Evolutionary conservation across 2,329 filamentous ascomycete species (phyloP).

Genomic region (Fusarium irregulare): DNA sequence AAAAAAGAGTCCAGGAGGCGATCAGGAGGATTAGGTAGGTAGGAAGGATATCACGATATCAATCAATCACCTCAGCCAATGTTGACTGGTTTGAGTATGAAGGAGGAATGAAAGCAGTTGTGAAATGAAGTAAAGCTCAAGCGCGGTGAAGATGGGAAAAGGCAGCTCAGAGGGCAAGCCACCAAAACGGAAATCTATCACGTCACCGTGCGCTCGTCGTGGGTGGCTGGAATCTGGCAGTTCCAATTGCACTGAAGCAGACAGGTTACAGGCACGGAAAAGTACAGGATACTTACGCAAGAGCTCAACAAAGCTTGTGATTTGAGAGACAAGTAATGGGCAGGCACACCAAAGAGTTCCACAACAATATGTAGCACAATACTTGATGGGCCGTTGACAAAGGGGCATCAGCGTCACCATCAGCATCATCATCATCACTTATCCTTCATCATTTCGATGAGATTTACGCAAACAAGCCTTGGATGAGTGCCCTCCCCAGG

Average conservation of each 20-base stretch:
- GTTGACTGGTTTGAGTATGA: slow-evolving; percentile 1
- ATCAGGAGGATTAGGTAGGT: not conserved
- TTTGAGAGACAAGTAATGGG: not conserved
- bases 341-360: slow-evolving; percentile 13
- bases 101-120: slow-evolving; percentile 23
- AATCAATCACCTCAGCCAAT: slow-evolving; percentile 13
- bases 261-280: not conserved
- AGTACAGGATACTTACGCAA: slow-evolving; percentile 34
- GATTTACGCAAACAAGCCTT: slow-evolving; percentile 34
- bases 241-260: slow-evolving; percentile 2
- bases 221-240: slow-evolving; percentile 40
- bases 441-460: slow-evolving; percentile 42
- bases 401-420: slow-evolving; percentile 37
- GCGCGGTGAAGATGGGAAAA: slow-evolving; percentile 21
- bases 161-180: slow-evolving; percentile 25
- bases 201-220: slow-evolving; percentile 44
- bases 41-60: slow-evolving; percentile 9
- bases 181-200: slow-evolving; percentile 43
- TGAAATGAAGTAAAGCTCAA: not conserved
- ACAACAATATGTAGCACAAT: slow-evolving; percentile 13
- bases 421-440: slow-evolving; percentile 35
- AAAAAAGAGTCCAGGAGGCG: slow-evolving; percentile 1
- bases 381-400: slow-evolving; percentile 11
- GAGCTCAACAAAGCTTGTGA: slow-evolving; percentile 24
- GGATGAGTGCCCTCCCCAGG: slow-evolving; percentile 26